phyloP scores from a whole-genome alignment of 2,329 filamentous ascomycete genomes.

The Neoscytalidium dimidiatum region DNA sequence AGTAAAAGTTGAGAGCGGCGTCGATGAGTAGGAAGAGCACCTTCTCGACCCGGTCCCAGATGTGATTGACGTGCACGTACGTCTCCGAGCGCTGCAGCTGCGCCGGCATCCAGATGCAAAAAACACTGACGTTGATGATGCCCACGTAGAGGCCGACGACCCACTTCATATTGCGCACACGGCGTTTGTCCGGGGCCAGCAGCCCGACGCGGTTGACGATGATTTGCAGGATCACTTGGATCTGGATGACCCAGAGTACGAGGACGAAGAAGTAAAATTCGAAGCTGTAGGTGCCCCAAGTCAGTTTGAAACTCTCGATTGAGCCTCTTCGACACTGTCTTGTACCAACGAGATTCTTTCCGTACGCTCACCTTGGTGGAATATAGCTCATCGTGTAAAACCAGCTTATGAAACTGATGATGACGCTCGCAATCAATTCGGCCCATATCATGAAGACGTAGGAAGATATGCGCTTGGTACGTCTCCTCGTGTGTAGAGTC shows the following conservation, averaged over 20 bases:
- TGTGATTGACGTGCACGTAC: conserved; percentile 31
- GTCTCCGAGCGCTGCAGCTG: conserved; percentile 28
- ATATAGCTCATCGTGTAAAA: conserved; percentile 42
- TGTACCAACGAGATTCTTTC: not conserved
- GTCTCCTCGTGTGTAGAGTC: not conserved
- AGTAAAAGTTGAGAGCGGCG: conserved; percentile 30
- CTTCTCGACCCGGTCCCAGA: conserved; percentile 52
- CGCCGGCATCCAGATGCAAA: conserved; percentile 32
- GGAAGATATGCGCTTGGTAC: not conserved
- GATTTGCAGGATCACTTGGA: conserved; percentile 27
- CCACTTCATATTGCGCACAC: conserved; percentile 25
- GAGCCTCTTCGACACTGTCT: no score
- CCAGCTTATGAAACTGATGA: conserved; percentile 44
- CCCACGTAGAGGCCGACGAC: conserved; percentile 24
- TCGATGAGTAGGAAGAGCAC: conserved; percentile 30
- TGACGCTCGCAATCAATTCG: conserved; percentile 44
- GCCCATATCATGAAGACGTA: conserved; percentile 50
- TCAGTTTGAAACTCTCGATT: no score
- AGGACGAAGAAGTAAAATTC: conserved; percentile 24
- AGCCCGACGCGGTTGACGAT: conserved; percentile 32
- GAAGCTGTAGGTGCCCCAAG: conserved; percentile 10
- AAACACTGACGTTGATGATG: conserved; percentile 33
- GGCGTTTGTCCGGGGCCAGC: conserved; percentile 26
- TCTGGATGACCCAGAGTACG: conserved; percentile 49
- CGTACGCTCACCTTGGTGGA: conserved; percentile 29